These are phyloP conservation scores for Salix dunnii DNA, from an alignment of 345 rosid genomes.

Conservation along the genomic window DNA sequence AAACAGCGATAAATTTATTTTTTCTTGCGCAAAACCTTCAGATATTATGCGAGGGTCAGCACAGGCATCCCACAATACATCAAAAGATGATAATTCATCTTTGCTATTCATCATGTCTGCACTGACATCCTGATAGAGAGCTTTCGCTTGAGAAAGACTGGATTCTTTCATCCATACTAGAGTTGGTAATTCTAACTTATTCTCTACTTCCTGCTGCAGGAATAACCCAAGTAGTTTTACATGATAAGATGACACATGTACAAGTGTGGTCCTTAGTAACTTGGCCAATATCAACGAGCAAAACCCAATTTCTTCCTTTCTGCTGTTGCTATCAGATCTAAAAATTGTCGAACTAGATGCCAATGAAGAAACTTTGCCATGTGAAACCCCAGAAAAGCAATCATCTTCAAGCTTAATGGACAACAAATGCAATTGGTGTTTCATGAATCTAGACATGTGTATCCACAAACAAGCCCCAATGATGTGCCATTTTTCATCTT, in stretches of 20 bases:
- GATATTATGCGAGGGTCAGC: constrained; percentile 57
- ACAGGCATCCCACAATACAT: constrained; percentile 59
- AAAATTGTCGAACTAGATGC: constrained; percentile 24
- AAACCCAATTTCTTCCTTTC: constrained; percentile 38
- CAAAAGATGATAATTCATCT: constrained; percentile 34
- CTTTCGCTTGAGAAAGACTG: constrained; percentile 36
- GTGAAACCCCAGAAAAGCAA: constrained; percentile 31
- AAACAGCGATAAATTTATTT: constrained; percentile 45
- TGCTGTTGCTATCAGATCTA: constrained; percentile 34
- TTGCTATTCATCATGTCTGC: constrained; percentile 31
- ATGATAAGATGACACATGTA: constrained; percentile 67
- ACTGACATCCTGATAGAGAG: constrained; percentile 34
- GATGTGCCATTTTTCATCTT: constrained; percentile 70
- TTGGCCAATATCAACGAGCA: constrained; percentile 40
- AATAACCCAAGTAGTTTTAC: constrained; percentile 47
- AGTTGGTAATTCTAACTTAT: constrained; percentile 47
- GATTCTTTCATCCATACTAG: constrained; percentile 61
- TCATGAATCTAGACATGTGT: constrained; percentile 57
- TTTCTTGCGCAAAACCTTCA: constrained; percentile 58
- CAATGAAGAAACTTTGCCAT: constrained; percentile 28
- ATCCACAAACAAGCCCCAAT: constrained; percentile 72
- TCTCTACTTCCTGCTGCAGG: constrained; percentile 52
- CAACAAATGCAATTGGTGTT: constrained; percentile 47
- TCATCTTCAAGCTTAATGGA: constrained; percentile 38
- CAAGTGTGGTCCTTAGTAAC: constrained; percentile 39